phyloP scores from a whole-genome alignment of 345 rosid genomes.

The Trapa bicornis region DNA sequence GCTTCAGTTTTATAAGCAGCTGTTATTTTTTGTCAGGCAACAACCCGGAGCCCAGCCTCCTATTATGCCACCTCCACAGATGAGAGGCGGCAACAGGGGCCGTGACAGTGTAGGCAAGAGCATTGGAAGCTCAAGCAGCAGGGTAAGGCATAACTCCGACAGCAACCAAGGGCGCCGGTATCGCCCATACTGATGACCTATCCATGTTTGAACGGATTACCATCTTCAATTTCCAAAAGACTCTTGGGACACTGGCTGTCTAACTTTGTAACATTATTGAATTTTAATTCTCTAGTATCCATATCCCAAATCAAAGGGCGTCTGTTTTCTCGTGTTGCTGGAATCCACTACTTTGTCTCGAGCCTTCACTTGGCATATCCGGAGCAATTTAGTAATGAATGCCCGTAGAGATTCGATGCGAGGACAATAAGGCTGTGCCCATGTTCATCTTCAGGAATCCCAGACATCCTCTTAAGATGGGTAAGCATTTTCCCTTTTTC shows the following conservation, averaged over 20 bases:
- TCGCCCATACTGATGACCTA: conserved; percentile 42
- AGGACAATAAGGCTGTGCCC: conserved; percentile 41
- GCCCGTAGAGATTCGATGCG: conserved; percentile 18
- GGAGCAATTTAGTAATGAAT: not conserved
- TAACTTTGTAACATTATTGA: not conserved
- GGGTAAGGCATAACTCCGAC: conserved; percentile 50
- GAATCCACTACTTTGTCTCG: not conserved
- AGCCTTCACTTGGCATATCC: not conserved
- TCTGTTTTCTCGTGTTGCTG: not conserved
- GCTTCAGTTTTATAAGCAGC: not conserved
- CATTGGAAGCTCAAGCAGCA: conserved; percentile 30
- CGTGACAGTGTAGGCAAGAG: conserved; percentile 25
- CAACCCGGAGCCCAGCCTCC: conserved; percentile 65
- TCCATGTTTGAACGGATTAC: not conserved
- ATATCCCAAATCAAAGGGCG: not conserved
- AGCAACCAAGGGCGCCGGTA: conserved; percentile 56
- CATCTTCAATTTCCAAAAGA: not conserved
- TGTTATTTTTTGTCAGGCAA: conserved; percentile 36
- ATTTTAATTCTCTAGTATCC: not conserved
- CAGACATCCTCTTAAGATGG: conserved; percentile 29
- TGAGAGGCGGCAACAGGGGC: conserved; percentile 29
- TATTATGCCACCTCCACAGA: conserved; percentile 34
- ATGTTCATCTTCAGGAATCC: conserved; percentile 59
- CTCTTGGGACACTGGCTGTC: not conserved
- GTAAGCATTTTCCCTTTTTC: conserved; percentile 14